Evolutionary conservation across 768 basidiomycete species (phyloP), one percentile per base, ranked within the genome.

Genomic region (Steccherinum ochraceum): DNA sequence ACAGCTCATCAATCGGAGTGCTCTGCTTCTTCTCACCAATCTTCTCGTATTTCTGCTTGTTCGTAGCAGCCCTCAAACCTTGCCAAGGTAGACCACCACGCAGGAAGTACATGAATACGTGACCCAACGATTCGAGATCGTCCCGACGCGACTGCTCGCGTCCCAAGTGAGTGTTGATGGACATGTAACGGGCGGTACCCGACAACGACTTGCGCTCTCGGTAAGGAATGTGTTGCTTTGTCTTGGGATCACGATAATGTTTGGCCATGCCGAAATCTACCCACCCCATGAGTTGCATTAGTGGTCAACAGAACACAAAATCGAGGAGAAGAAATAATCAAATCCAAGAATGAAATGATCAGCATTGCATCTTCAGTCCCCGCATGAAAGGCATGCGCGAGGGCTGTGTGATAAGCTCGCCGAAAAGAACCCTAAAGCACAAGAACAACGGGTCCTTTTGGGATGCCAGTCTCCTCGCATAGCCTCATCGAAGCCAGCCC

Each of bases 31-130:
- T 98, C 74, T 96, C 96, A 45, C 95, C 96, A 58, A 99, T 99
- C 75, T 98, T 98, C 71, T 99, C 96, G 66, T 99, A 99, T 73
- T 98, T 98, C 68, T 98, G 95, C 73, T 98, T 98, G 77, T 99
- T 98, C 1, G 95, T 99, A 7, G 93, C 93, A 19, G 95, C 96
- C 63, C 94, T 84, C 55, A 99, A 75, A 43, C 95, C 95, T 67
- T 99, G 95, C 95, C 95, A 99, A 23, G 95, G 95, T 50, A 99
- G 77, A 18, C 93, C 93, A 21, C 95, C 95, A 3, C 95, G 80
- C 59, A 99, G 68, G 69, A 99, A 99, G 69, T 99, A 99, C 90
- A 99, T 97, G 74, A 98, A 98, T 42, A 99, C 96, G 67, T 99
- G 96, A 0, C 96, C 95, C 24, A 99, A 72, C 35, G 93, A 95